These are phyloP conservation scores for Coemansia sp. DNA, from an alignment of 192 early-diverging fungal species.

Conservation along the genomic window DNA sequence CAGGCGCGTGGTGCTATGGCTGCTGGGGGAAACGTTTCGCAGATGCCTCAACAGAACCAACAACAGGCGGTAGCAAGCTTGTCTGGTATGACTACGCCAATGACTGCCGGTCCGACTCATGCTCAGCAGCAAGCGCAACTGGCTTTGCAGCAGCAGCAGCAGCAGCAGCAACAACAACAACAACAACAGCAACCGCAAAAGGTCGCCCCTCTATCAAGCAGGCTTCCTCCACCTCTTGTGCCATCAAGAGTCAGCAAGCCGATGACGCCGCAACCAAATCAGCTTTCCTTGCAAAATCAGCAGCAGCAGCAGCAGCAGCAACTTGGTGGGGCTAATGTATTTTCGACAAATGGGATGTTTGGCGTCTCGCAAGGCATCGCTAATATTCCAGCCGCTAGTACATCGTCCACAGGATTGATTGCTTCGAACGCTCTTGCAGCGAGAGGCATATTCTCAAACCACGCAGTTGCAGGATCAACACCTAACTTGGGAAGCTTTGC, in stretches of 20 bases:
- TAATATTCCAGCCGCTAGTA: constrained; percentile 34
- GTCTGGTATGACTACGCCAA: constrained; percentile 8
- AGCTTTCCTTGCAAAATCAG: constrained; percentile 12
- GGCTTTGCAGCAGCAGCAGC: neutral
- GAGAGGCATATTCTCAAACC: constrained; percentile 31
- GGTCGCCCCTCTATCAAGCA: constrained; percentile 28
- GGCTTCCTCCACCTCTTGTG: constrained; percentile 46
- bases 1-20: constrained; percentile 22
- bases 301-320: constrained; percentile 27
- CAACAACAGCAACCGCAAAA: constrained; percentile 21
- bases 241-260: constrained; percentile 31
- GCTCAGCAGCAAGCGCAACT: neutral
- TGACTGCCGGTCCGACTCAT: neutral
- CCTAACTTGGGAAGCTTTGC: constrained; percentile 44
- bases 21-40: constrained; percentile 9
- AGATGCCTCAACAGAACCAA: neutral
- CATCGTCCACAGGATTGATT: constrained; percentile 23
- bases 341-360: constrained; percentile 17
- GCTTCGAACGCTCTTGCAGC: neutral
- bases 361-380: constrained; percentile 20
- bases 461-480: constrained; percentile 35
- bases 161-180: constrained; percentile 18
- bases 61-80: constrained; percentile 10
- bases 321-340: constrained; percentile 5
- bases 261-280: constrained; percentile 9